Percentiles rank a stretch among this genome's conserved stretches.
Evolutionary conservation across 2,329 filamentous ascomycete species (phyloP).

Genomic region (Pyrenochaeta sp.): DNA sequence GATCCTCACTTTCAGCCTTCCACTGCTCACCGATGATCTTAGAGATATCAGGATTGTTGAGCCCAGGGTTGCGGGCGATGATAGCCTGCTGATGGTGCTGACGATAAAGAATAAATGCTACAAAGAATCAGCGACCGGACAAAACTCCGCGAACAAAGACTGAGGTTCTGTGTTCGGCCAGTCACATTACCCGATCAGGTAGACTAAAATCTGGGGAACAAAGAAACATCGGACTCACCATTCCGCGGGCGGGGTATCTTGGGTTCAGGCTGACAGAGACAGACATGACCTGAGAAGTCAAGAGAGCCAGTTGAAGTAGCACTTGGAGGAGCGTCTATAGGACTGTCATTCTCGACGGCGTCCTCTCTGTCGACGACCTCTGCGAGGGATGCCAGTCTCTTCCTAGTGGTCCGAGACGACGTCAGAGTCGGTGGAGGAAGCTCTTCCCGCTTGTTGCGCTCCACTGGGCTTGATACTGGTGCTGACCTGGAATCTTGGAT

Average conservation of each 20-base stretch:
- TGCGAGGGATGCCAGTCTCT: slow-evolving; percentile 33
- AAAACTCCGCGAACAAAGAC: slow-evolving; percentile 40
- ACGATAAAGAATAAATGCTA: slow-evolving; percentile 97
- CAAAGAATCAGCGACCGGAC: slow-evolving; percentile 42
- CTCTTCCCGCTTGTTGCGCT: slow-evolving; percentile 29
- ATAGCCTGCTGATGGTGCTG: slow-evolving; percentile 89
- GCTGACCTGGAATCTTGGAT: slow-evolving; percentile 36
- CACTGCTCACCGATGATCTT: slow-evolving; percentile 97
- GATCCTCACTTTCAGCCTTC: slow-evolving; percentile 76
- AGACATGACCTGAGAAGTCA: slow-evolving; percentile 61
- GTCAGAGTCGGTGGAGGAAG: slow-evolving; percentile 20
- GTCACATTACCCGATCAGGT: slow-evolving; percentile 17
- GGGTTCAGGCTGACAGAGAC: slow-evolving; percentile 74
- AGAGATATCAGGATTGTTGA: slow-evolving; percentile 94
- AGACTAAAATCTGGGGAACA: slow-evolving; percentile 22
- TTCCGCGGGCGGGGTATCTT: slow-evolving; percentile 77
- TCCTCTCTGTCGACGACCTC: slow-evolving; percentile 28
- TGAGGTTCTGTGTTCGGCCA: slow-evolving; percentile 36
- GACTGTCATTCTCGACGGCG: slow-evolving; percentile 19
- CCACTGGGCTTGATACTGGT: slow-evolving; percentile 23
- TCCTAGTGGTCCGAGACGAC: slow-evolving; percentile 34
- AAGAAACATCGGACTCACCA: slow-evolving; percentile 61
- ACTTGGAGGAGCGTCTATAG: slow-evolving; percentile 31
- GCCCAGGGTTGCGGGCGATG: slow-evolving; percentile 81
- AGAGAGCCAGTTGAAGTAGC: slow-evolving; percentile 40